phyloP scores from a whole-genome alignment of 2,329 filamentous ascomycete genomes.

The Aspergillus fischeri region DNA sequence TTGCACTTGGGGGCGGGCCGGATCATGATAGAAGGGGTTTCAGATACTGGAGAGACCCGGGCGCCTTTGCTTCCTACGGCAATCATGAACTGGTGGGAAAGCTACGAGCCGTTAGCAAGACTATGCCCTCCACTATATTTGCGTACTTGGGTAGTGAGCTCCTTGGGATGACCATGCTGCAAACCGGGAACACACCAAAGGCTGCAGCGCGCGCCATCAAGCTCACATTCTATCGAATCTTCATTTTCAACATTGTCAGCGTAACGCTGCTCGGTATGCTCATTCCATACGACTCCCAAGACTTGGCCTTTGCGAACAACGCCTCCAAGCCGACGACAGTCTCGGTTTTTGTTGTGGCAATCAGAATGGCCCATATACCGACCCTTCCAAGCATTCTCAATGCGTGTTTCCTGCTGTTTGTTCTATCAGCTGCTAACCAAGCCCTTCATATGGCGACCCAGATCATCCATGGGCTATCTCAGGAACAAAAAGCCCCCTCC shows the following conservation, averaged over 20 bases:
- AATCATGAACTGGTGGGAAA: conserved; percentile 41
- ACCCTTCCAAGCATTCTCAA: conserved; percentile 65
- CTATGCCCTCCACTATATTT: conserved; percentile 70
- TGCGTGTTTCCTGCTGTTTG: conserved; percentile 67
- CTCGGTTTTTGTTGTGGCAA: conserved; percentile 71
- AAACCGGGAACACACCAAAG: conserved; percentile 71
- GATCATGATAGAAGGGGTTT: conserved; percentile 58
- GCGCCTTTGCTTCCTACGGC: conserved; percentile 48
- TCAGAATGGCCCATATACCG: conserved; percentile 59
- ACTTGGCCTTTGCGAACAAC: conserved; percentile 49
- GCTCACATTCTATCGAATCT: conserved; percentile 74
- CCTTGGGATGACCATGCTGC: conserved; percentile 69
- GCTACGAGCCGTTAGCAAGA: conserved; percentile 62
- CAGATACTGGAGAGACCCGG: conserved; percentile 60
- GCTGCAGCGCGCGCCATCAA: conserved; percentile 72
- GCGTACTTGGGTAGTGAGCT: conserved; percentile 74
- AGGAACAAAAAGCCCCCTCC: conserved; percentile 65
- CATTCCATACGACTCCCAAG: conserved; percentile 62
- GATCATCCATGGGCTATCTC: conserved; percentile 66
- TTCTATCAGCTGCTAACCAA: conserved; percentile 70
- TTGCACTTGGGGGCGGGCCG: conserved; percentile 63
- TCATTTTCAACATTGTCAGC: conserved; percentile 72
- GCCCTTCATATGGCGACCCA: conserved; percentile 71
- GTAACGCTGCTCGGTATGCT: conserved; percentile 73
- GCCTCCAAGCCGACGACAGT: conserved; percentile 51